phyloP scores from a whole-genome alignment of 768 basidiomycete species.

The Tulasnella sp. region DNA sequence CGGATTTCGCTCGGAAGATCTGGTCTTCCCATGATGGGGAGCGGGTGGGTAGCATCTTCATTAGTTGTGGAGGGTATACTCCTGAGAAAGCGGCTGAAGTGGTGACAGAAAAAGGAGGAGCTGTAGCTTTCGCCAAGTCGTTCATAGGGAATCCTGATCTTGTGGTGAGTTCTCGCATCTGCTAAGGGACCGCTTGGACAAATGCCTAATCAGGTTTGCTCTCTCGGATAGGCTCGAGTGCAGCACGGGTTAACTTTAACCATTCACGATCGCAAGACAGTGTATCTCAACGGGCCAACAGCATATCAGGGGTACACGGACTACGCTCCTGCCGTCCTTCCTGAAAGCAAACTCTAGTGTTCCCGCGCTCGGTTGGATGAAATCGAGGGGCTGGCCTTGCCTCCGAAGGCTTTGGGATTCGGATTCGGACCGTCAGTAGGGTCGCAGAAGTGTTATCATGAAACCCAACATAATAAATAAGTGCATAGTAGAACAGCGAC shows the following conservation, averaged over 20 bases:
- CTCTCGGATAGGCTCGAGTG: not conserved
- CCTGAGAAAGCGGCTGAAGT: constrained; percentile 1
- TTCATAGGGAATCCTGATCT: constrained; percentile 32
- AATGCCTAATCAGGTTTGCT: not conserved
- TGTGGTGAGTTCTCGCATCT: not conserved
- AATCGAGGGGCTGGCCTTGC: not conserved
- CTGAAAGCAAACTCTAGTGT: not conserved
- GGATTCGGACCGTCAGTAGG: not conserved
- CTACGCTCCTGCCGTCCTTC: not conserved
- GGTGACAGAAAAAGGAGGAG: constrained; percentile 22
- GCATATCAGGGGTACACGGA: constrained; percentile 20
- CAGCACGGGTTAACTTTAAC: constrained; percentile 25
- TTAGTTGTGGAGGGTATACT: constrained; percentile 23
- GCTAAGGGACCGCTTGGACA: not conserved
- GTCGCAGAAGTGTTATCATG: not conserved
- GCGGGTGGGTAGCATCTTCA: not conserved
- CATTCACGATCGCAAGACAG: constrained; percentile 31
- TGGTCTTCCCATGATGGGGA: not conserved
- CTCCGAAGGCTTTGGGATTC: not conserved
- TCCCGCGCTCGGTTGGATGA: not conserved
- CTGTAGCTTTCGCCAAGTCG: constrained; percentile 18
- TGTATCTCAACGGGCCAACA: constrained; percentile 30
- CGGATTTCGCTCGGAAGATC: constrained; percentile 36
- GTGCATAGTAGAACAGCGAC: not conserved
- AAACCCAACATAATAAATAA: not conserved